phyloP scores from a whole-genome alignment of 495 filamentous ascomycete species.

The Cairneyella variabilis region DNA sequence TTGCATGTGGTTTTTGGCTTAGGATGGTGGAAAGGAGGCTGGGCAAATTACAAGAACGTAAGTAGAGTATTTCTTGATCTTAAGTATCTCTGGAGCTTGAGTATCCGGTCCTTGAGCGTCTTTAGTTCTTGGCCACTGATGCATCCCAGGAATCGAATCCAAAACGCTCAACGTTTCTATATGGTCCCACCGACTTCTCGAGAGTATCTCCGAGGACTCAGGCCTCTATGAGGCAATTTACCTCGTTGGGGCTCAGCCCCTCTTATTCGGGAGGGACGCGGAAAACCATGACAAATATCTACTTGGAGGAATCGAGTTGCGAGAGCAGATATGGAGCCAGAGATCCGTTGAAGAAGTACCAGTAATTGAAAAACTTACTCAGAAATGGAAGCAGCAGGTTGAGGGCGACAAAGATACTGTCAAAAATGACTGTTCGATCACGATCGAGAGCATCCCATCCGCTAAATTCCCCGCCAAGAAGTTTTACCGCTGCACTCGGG shows the following conservation, averaged over 20 bases:
- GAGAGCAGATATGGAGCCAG: too few relatives aligned
- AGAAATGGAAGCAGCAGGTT: conserved; percentile 1
- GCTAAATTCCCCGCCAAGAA: background rate
- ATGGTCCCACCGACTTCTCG: too few relatives aligned
- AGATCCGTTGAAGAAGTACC: background rate
- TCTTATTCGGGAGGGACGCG: too few relatives aligned
- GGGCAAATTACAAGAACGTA: conserved; percentile 12
- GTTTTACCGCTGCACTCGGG: conserved; percentile 1
- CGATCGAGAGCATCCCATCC: background rate
- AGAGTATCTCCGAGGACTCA: too few relatives aligned
- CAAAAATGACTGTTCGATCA: conserved; percentile 8
- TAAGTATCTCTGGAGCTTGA: background rate
- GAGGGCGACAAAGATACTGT: background rate
- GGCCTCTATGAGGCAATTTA: too few relatives aligned
- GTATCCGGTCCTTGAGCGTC: background rate
- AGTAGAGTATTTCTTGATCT: background rate
- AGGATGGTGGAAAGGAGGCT: conserved; percentile 14
- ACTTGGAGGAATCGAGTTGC: too few relatives aligned
- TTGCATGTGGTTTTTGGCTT: conserved; percentile 13
- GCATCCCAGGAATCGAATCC: too few relatives aligned
- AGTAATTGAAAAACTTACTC: background rate
- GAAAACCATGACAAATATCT: too few relatives aligned
- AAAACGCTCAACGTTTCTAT: too few relatives aligned
- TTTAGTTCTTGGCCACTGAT: background rate
- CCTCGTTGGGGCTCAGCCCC: too few relatives aligned